These are phyloP conservation scores for Candida anglica DNA, from an alignment of 805 yeast species.

Conservation along the genomic window DNA sequence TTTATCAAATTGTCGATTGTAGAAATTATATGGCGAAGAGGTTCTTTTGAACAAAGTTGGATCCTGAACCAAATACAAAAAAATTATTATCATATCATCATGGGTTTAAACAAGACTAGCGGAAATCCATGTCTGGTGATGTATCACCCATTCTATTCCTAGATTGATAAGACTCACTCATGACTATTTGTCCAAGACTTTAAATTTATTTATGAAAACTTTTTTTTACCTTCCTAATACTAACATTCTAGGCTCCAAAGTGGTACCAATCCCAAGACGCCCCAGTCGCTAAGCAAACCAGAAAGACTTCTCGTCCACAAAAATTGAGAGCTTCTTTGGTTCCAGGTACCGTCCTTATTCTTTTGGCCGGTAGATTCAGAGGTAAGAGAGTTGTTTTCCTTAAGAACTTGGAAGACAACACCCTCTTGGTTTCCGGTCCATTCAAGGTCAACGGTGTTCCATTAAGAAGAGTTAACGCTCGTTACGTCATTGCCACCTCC, in stretches of 20 bases:
- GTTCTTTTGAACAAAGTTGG: too few species aligned
- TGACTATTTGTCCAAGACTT: too few species aligned
- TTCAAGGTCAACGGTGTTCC: slow-evolving; percentile 99
- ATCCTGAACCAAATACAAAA: too few species aligned
- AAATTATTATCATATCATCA: too few species aligned
- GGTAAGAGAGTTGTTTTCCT: slow-evolving; percentile 99
- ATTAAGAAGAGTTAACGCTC: slow-evolving; percentile 97
- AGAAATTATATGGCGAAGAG: too few species aligned
- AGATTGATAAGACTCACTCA: too few species aligned
- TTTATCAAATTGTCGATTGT: too few species aligned
- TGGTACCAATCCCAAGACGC: slow-evolving; percentile 94
- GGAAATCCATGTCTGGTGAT: too few species aligned
- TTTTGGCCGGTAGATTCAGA: slow-evolving; percentile 99
- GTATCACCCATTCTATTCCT: too few species aligned
- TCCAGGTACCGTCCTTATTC: slow-evolving; percentile 96
- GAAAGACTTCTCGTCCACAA: slow-evolving; percentile 91
- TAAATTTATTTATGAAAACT: too few species aligned
- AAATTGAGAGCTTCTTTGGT: slow-evolving; percentile 92
- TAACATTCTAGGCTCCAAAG: slow-evolving; percentile 60
- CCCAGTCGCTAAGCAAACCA: slow-evolving; percentile 81
- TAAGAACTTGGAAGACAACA: slow-evolving; percentile 96
- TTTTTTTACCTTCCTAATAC: neutral
- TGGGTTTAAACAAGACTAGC: too few species aligned
- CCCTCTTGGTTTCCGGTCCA: slow-evolving; percentile 96
- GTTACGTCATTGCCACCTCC: slow-evolving; percentile 98